Evolutionary conservation across 306 rosid species (phyloP), one percentile per base, ranked within the genome.

Genomic region (Pyrus communis): DNA sequence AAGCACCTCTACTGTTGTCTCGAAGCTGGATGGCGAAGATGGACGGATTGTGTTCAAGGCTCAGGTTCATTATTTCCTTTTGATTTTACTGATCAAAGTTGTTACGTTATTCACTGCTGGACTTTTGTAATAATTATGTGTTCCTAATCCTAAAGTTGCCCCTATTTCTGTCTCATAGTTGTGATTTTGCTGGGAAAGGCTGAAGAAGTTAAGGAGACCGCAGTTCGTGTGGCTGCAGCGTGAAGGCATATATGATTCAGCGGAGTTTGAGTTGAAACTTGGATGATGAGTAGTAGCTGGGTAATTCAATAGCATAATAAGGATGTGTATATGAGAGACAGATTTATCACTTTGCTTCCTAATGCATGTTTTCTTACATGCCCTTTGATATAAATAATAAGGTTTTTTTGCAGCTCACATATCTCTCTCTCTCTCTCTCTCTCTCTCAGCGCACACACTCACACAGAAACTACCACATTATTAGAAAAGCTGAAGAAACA

Each of bases 1-100:
- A 27, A 79, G 27, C 66, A 78, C 79, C 80, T 86, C 90, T 69
- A 86, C 91, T 51, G 43, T 85, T 71, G 31, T 38, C 27, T 33
- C 82, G 27, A 82, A 71, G 85, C 19, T 27, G 38, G 79, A 70
- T 27, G 89, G 62, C 10, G 78, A 78, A 69, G 81, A 43, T 59
- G 93, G 85, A 51, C 80, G 84, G 31, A 35, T 60, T 28, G 35
- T 85, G 75, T 82, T 76, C 60, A 91, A 91, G 84, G 82, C 97
- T 54, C 85, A 89, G 95, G 97, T 89, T 68, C 60, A 22, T 80
- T 45, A 64, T 46, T 55, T 17, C n/a, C 19, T 9, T 30, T 17
- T 40, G 19, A 35, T 17, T 28, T 68, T 30, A 31, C 38, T 5
- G 2, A 17, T 63, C 42, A 30, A 11, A 63, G 17, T 14, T 63